Conservation (phyloP, 305 asterid genomes). For the Fraxinus floribunda region DNA sequence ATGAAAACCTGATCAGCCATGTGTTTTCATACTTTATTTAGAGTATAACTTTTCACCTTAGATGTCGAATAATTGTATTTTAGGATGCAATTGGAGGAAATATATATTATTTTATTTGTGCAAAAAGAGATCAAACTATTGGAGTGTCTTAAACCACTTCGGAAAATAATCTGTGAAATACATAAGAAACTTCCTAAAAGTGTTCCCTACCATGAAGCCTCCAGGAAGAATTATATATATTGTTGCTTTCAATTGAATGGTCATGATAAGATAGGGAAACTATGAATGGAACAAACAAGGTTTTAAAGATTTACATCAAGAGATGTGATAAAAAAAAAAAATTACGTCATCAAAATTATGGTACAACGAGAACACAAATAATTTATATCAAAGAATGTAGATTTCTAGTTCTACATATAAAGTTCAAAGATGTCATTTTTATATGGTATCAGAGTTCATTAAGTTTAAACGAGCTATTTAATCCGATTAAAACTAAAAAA, state of each 20-base stretch:
- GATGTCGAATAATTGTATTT: background rate
- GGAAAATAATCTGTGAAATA: background rate
- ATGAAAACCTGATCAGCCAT: background rate
- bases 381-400: background rate
- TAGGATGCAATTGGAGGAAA: background rate
- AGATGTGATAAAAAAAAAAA: too few species aligned
- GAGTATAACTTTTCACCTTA: background rate
- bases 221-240: background rate
- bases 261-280: background rate
- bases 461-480: too few species aligned
- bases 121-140: background rate
- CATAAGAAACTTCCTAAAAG: background rate
- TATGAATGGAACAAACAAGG: too few species aligned
- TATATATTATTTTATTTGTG: background rate
- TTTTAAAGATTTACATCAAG: background rate
- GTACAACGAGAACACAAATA: background rate
- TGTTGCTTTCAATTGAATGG: background rate
- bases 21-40: background rate
- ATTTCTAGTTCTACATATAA: background rate
- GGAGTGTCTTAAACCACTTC: background rate
- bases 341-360: background rate
- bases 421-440: background rate
- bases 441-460: too few species aligned
- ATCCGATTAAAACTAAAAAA: too few species aligned
- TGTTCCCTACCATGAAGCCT: background rate